Conservation (phyloP, 768 basidiomycete species). For the Tricholoma sp. region DNA sequence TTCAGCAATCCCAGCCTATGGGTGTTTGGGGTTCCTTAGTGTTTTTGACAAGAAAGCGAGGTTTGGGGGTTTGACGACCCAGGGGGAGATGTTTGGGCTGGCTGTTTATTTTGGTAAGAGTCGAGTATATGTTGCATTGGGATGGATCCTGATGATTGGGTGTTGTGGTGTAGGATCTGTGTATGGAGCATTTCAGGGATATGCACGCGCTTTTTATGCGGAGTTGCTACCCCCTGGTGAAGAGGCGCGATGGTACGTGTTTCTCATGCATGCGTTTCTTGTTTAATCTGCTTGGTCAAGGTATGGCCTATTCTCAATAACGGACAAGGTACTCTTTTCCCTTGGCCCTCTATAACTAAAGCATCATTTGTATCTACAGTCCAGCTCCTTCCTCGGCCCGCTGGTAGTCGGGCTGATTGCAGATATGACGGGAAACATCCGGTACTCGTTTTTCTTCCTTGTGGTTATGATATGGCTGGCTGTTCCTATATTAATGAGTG, state of each 20-base stretch:
- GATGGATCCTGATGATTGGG: background rate
- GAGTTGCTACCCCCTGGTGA: conserved; percentile 84
- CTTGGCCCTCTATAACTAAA: conserved; percentile 5
- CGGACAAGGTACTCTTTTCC: conserved; percentile 60
- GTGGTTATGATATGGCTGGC: conserved; percentile 76
- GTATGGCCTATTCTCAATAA: conserved; percentile 84
- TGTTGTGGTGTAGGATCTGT: conserved; percentile 43
- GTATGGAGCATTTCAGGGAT: conserved; percentile 90
- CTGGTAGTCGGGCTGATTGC: conserved; percentile 84
- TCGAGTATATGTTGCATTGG: background rate
- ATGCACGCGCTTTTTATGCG: conserved; percentile 82
- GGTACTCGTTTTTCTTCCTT: conserved; percentile 87
- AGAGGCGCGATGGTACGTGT: conserved; percentile 77
- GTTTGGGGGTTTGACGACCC: conserved; percentile 74
- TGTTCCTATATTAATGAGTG: conserved; percentile 66
- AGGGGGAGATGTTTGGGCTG: conserved; percentile 80
- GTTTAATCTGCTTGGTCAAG: conserved; percentile 14
- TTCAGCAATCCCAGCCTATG: conserved; percentile 69
- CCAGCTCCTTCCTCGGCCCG: conserved; percentile 89
- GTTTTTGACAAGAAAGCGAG: conserved; percentile 35
- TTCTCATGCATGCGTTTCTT: background rate
- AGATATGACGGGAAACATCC: conserved; percentile 86
- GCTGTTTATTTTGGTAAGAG: conserved; percentile 75
- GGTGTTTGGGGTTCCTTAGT: conserved; percentile 72
- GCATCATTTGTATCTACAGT: conserved; percentile 37